phyloP scores from a whole-genome alignment of 768 basidiomycete genomes.

The Sporobolomyces phaffii region DNA sequence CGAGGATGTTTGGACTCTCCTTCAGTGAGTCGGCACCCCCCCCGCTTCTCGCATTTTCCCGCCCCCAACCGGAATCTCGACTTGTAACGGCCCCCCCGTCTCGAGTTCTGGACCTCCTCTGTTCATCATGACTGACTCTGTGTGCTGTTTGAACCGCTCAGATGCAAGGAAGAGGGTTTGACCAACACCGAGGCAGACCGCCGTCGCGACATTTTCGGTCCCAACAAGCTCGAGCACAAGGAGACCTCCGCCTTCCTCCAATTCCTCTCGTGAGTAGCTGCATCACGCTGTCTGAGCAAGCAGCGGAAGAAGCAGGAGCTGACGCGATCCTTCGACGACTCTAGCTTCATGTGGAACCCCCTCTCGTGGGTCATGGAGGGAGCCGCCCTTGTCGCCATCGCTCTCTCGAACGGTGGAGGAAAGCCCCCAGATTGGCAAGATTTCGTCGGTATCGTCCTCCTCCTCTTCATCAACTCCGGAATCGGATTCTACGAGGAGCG shows the following conservation, averaged over 20 bases:
- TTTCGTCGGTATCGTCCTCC: conserved; percentile 89
- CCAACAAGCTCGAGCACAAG: conserved; percentile 86
- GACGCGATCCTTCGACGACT: not conserved
- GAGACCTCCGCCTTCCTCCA: conserved; percentile 84
- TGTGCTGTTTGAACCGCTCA: not conserved
- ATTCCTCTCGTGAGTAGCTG: conserved; percentile 43
- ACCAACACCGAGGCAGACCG: conserved; percentile 64
- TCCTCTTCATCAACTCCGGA: conserved; percentile 82
- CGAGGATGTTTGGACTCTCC: conserved; percentile 91
- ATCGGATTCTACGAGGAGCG: conserved; percentile 99
- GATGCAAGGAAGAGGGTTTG: conserved; percentile 74
- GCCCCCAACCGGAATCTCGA: not conserved
- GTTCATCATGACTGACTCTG: not conserved
- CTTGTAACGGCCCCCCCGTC: not conserved
- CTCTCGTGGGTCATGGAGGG: conserved; percentile 99
- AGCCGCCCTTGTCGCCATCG: conserved; percentile 79
- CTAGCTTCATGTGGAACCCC: conserved; percentile 96
- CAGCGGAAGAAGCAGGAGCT: no score
- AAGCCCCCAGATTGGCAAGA: conserved; percentile 92
- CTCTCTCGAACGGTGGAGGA: conserved; percentile 82
- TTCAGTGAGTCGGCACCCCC: conserved; percentile 53
- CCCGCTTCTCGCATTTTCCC: not conserved
- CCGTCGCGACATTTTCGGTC: conserved; percentile 88
- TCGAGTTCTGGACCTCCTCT: not conserved
- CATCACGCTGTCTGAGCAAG: conserved; percentile 46